Evolutionary conservation across 1,139 yeast genomes (phyloP).

Genomic region (Pichia inconspicua): DNA sequence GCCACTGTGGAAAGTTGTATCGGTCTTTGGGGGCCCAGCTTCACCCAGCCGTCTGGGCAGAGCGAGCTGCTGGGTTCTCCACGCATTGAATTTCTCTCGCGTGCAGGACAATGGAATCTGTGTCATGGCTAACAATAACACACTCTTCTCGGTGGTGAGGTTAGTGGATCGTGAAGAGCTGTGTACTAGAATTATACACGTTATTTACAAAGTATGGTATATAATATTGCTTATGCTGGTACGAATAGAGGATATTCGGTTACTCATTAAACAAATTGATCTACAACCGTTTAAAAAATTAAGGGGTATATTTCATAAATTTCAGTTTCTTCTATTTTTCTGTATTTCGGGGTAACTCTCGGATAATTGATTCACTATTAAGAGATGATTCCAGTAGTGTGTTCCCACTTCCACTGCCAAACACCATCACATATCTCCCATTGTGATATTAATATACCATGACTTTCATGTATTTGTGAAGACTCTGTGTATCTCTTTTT

Average conservation of each 20-base stretch:
- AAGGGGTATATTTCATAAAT: neutral
- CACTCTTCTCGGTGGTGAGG: neutral
- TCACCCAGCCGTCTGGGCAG: neutral
- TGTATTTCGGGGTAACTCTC: neutral
- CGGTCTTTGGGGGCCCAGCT: neutral
- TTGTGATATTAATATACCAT: slow-evolving; percentile 6
- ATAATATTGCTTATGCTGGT: too few species aligned
- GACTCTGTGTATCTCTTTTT: neutral
- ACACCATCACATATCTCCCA: slow-evolving; percentile 1
- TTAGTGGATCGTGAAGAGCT: too few species aligned
- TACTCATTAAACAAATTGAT: too few species aligned
- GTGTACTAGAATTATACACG: too few species aligned
- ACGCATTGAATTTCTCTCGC: neutral
- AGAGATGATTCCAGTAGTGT: neutral
- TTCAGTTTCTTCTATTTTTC: neutral
- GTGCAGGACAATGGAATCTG: neutral
- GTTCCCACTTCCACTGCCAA: slow-evolving; percentile 11
- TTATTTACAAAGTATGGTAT: too few species aligned
- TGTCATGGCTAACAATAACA: neutral
- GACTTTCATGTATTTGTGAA: neutral
- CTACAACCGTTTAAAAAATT: too few species aligned
- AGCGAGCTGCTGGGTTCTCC: neutral
- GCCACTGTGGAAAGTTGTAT: neutral
- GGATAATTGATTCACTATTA: neutral
- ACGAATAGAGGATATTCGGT: too few species aligned